phyloP scores from a whole-genome alignment of 257 asterid species.

The Nicotiana tabacum region DNA sequence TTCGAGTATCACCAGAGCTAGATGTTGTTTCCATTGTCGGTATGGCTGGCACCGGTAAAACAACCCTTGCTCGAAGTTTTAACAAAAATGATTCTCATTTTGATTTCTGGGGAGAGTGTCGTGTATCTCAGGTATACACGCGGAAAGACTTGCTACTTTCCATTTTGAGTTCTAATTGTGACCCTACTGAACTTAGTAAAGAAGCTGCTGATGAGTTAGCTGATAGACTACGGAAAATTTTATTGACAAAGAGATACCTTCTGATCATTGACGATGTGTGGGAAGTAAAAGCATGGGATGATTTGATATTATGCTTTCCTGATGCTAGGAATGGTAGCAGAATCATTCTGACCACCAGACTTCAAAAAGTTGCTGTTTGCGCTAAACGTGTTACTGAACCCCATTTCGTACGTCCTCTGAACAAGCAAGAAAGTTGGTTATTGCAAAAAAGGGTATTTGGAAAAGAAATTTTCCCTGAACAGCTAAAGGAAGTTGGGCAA shows the following conservation, averaged over 20 bases:
- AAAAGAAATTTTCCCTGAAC: neutral
- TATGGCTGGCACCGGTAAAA: slow-evolving; percentile 20
- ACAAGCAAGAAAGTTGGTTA: neutral
- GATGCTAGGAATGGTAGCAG: slow-evolving; percentile 7
- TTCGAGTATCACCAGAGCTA: neutral
- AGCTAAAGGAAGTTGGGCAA: neutral
- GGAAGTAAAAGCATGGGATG: slow-evolving; percentile 2
- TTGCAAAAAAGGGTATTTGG: neutral
- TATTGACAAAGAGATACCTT: slow-evolving; percentile 6
- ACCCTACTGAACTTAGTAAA: neutral
- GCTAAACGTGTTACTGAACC: neutral
- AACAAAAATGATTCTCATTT: neutral
- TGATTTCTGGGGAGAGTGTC: neutral
- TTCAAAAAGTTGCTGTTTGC: neutral
- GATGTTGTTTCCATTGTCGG: slow-evolving; percentile 18
- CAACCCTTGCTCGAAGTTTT: slow-evolving; percentile 9
- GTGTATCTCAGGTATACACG: slow-evolving; percentile 5
- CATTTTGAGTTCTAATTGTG: neutral
- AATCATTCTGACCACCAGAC: slow-evolving; percentile 15
- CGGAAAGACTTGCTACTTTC: neutral
- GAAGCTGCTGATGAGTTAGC: neutral
- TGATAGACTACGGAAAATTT: neutral
- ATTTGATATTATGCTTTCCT: slow-evolving; percentile 1
- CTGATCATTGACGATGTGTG: slow-evolving; percentile 22
- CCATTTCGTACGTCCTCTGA: neutral